Base-by-base conservation (phyloP, 2,329 filamentous ascomycete genomes). In the Cordyceps tenuipes region DNA sequence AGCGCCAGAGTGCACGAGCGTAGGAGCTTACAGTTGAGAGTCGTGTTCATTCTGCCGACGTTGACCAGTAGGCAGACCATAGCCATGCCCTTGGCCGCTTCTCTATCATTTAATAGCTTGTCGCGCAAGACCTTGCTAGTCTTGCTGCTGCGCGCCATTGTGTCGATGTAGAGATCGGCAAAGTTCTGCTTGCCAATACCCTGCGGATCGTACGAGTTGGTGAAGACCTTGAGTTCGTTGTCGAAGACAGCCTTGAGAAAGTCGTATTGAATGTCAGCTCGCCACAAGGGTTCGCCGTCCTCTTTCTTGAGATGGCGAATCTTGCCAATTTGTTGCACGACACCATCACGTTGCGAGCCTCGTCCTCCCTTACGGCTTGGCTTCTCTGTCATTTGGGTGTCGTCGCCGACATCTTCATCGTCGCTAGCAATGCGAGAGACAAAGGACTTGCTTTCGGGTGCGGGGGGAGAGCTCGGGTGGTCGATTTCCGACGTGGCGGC, bases 61-160 rank as follows among this genome's bases (percentile, higher is more conserved):
- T 99, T 99, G 72, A 99, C 94, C 68, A 99, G 77, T 65, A 99
- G 78, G 74, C 94, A 99, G 62, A 99, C 93, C 94, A 99, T 99
- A 57, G 94, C 94, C 94, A 99, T 99, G 69, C 91, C 93, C 72
- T 96, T 91, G 41, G 93, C 94, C 23, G 92, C 92, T 64, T 91
- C 87, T 68, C 90, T 87, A 72, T 99, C 94, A 66, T 88, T 94
- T 68, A 96, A 82, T 64, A 99, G 81, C 78, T 99, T 97, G 75
- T 99, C 94, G 73, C 96, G 91, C 64, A 99, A 80, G 54, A 99
- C 94, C 76, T 97, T 97, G 80, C 94, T 97, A 31, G 93, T 97
- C 79, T 99, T 99, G 80, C 91, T 97, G 77, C 94, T 99, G 73
- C 91, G 85, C 3, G 94, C 91, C 93, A 99, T 97, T 62, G 94